These are phyloP conservation scores for Groenewaldozyma auringiensis DNA, from an alignment of 1,139 yeast genomes.

Conservation along the genomic window DNA sequence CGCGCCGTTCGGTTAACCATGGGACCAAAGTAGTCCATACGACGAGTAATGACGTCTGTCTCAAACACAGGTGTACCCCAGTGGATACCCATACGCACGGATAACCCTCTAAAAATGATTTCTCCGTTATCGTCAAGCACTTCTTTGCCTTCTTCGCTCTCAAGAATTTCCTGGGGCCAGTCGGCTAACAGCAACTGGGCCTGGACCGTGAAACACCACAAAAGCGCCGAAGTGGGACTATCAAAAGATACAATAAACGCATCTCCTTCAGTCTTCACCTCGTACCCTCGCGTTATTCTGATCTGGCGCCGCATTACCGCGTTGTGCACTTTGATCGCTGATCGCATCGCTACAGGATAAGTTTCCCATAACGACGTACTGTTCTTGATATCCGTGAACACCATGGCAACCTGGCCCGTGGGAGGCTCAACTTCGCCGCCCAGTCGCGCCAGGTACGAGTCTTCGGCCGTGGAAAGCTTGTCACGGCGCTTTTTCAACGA, in stretches of 20 bases:
- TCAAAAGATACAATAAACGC: constrained; percentile 99
- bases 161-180: constrained; percentile 93
- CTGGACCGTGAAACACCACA: constrained; percentile 95
- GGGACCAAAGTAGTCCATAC: constrained; percentile 99
- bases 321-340: constrained; percentile 92
- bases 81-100: constrained; percentile 96
- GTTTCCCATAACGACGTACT: constrained; percentile 93
- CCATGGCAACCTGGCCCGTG: constrained; percentile 87
- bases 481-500: constrained; percentile 44
- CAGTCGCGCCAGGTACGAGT: constrained; percentile 69
- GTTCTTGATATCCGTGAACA: constrained; percentile 93
- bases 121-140: constrained; percentile 59
- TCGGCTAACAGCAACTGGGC: constrained; percentile 74
- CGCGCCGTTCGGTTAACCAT: constrained; percentile 95
- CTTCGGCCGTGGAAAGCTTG: constrained; percentile 54
- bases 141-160: constrained; percentile 77
- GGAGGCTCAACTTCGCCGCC: constrained; percentile 96
- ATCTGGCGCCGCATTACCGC: constrained; percentile 89
- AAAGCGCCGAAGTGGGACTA: constrained; percentile 78
- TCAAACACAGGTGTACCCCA: constrained; percentile 99
- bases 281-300: constrained; percentile 92
- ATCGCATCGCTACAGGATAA: constrained; percentile 89
- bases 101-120: constrained; percentile 72
- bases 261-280: constrained; percentile 98
- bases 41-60: constrained; percentile 82